phyloP scores from a whole-genome alignment of 352 stramenopile species.

The Discostella stelligera region DNA sequence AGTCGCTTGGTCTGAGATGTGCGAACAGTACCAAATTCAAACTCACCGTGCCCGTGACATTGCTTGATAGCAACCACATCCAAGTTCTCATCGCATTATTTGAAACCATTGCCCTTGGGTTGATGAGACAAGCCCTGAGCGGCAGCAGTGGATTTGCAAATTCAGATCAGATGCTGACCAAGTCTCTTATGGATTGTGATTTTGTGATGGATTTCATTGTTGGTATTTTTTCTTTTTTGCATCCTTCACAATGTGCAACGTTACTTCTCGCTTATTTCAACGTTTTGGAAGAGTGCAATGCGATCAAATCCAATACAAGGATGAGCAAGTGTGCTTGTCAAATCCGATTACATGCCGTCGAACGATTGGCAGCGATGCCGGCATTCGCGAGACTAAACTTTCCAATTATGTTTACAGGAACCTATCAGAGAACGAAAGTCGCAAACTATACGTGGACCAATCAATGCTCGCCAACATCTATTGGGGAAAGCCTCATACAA shows the following conservation, averaged over 20 bases:
- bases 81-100: slow-evolving; percentile 65
- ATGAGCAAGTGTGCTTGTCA: slow-evolving; percentile 60
- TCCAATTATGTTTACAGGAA: slow-evolving; percentile 57
- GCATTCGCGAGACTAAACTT: slow-evolving; percentile 77
- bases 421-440: slow-evolving; percentile 28
- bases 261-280: slow-evolving; percentile 67
- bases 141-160: slow-evolving; percentile 46
- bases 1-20: slow-evolving; percentile 71
- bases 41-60: slow-evolving; percentile 51
- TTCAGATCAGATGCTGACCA: slow-evolving; percentile 46
- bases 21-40: slow-evolving; percentile 22
- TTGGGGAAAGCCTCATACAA: slow-evolving; percentile 12
- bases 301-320: slow-evolving; percentile 42
- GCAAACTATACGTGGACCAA: slow-evolving; percentile 47
- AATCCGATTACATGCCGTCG: slow-evolving; percentile 65
- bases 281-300: slow-evolving; percentile 60
- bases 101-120: slow-evolving; percentile 63
- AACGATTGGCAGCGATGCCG: slow-evolving; percentile 66
- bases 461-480: slow-evolving; percentile 32
- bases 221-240: slow-evolving; percentile 68
- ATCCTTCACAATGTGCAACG: slow-evolving; percentile 65
- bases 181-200: slow-evolving; percentile 49
- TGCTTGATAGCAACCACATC: slow-evolving; percentile 71
- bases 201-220: slow-evolving; percentile 72
- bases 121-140: slow-evolving; percentile 61